Base-by-base conservation (phyloP, 2,329 filamentous ascomycete genomes). In the Trichoderma semiorbis region DNA sequence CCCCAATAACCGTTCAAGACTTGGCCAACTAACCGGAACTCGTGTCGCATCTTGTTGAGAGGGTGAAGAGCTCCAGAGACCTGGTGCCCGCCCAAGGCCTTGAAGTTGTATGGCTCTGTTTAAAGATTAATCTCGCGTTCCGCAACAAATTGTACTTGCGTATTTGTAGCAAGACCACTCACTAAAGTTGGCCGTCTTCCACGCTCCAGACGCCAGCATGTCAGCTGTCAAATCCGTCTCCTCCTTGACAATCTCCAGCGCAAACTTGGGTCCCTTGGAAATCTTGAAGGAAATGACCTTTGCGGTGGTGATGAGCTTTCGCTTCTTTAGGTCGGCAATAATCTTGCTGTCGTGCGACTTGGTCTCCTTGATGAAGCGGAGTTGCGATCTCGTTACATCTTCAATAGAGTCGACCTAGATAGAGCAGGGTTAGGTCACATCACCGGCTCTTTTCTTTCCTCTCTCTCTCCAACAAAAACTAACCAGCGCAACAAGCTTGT, bases 141-240 rank as follows among this genome's bases (percentile, higher is more conserved):
- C 5, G 21, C n/a, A 21, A 16, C n/a, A 21, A 68, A 24, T 3
- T 3, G 11, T 7, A 21, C 4, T 18, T 18, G 1, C 16, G n/a
- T n/a, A 0, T 7, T 6, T 16, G 3, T 14, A 3, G 7, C 12
- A 3, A 82, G 84, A 90, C 95, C 32, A 63, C 72, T 68, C 14
- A 73, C 72, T 98, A 87, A 98, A 95, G 75, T 91, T 90, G 10
- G 93, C 93, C 53, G 92, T 93, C 86, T 98, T 95, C 96, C 96
- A 99, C 21, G 93, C 89, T 57, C 95, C 95, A 75, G 87, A 92
- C 61, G 91, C 86, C 75, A 99, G 86, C 93, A 99, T 97, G 72
- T 99, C 96, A 67, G 91, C 92, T 12, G 96, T 98, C 79, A 99
- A 85, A 80, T 99, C 96, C 57, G 96, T 98, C 83, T 97, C 94